A percentile compares a stretch with the other conserved stretches of the same genome.
These are phyloP conservation scores for Stephania japonica DNA, from an alignment of 164 flowering plant species.

Conservation along the genomic window DNA sequence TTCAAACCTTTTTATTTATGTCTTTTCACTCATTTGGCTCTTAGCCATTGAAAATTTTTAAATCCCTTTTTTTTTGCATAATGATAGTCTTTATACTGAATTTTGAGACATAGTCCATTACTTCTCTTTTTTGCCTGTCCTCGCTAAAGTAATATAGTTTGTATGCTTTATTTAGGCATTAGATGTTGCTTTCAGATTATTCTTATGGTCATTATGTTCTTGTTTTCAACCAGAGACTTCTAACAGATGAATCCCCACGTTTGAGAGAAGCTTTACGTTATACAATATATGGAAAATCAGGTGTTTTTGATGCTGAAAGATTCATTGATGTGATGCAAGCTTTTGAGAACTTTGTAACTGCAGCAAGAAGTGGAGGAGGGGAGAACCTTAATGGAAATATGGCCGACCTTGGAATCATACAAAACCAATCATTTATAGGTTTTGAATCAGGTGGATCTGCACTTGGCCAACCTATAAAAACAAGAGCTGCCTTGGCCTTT, in stretches of 20 bases:
- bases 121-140: neutral
- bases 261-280: conserved; percentile 83
- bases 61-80: too few species aligned
- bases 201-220: conserved; percentile 1
- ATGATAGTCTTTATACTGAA: too few species aligned
- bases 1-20: too few species aligned
- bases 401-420: conserved; percentile 85
- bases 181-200: neutral
- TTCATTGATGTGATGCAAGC: conserved; percentile 99
- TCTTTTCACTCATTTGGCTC: too few species aligned
- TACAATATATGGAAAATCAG: conserved; percentile 94
- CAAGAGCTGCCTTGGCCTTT: conserved; percentile 88
- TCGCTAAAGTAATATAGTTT: neutral
- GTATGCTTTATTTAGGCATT: neutral
- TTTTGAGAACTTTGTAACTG: conserved; percentile 86
- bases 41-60: too few species aligned
- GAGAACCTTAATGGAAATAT: conserved; percentile 70
- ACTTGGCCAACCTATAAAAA: conserved; percentile 50
- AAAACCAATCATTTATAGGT: conserved; percentile 40
- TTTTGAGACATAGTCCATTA: neutral
- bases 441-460: conserved; percentile 30
- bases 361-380: conserved; percentile 99
- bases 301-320: conserved; percentile 97
- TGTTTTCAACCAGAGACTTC: conserved; percentile 58
- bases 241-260: conserved; percentile 96